phyloP scores from a whole-genome alignment of 208 protist genomes.

The Leishmania turanica region DNA sequence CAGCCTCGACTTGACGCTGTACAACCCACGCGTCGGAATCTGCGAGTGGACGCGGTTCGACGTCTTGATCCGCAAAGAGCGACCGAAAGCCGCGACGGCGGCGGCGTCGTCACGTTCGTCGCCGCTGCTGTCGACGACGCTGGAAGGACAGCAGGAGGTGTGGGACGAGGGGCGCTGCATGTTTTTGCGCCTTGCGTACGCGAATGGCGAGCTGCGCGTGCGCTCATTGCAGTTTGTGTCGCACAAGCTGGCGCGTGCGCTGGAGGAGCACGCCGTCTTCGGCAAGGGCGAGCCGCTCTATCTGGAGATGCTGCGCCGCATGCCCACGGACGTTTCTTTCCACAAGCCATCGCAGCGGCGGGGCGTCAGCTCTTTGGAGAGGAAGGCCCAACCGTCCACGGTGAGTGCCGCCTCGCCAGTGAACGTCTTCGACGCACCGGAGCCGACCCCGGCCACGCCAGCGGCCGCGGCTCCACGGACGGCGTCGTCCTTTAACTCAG shows the following conservation, averaged over 20 bases:
- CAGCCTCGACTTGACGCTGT: constrained; percentile 69
- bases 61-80: constrained; percentile 63
- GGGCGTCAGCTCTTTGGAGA: neutral
- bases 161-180: constrained; percentile 57
- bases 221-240: constrained; percentile 73
- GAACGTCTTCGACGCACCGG: constrained; percentile 28
- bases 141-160: constrained; percentile 36
- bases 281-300: constrained; percentile 64
- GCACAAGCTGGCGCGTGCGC: constrained; percentile 40
- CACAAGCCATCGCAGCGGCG: neutral
- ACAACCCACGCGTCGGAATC: constrained; percentile 51
- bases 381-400: neutral
- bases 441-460: neutral
- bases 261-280: constrained; percentile 64
- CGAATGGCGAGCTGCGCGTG: constrained; percentile 82
- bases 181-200: constrained; percentile 70
- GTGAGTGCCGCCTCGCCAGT: constrained; percentile 15
- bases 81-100: neutral
- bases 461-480: neutral
- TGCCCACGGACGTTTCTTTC: neutral
- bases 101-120: neutral
- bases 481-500: neutral
- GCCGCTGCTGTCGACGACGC: neutral
- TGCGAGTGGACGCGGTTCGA: constrained; percentile 82
- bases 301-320: constrained; percentile 47